Evolutionary conservation across 2,329 filamentous ascomycete species (phyloP).

Genomic region (Xylaria sp.): DNA sequence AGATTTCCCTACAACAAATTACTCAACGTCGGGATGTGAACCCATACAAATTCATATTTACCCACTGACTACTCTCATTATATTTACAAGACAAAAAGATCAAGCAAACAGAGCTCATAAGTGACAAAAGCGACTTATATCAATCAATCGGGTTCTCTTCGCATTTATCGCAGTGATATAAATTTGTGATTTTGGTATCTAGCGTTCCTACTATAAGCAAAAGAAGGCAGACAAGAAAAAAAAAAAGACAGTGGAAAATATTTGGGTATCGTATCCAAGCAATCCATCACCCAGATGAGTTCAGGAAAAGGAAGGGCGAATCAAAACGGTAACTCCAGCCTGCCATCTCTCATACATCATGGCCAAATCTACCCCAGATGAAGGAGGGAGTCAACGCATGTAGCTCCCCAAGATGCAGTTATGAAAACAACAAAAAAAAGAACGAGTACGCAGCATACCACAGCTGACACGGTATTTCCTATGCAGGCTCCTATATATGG

Average conservation of each 20-base stretch:
- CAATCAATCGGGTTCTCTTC: neutral
- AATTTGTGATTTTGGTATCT: conserved; percentile 10
- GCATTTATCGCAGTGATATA: neutral
- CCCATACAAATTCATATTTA: neutral
- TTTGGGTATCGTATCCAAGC: conserved; percentile 36
- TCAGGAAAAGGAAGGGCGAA: neutral
- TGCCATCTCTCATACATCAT: neutral
- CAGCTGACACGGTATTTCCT: neutral
- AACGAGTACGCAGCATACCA: neutral
- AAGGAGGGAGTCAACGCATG: neutral
- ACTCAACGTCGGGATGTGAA: too few relatives aligned
- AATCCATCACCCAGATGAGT: conserved; percentile 12
- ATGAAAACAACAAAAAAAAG: conserved; percentile 1
- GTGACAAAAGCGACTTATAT: neutral
- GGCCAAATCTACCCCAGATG: neutral
- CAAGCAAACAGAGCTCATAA: neutral
- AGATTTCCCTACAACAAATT: too few relatives aligned
- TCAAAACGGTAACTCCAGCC: neutral
- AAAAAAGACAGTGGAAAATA: neutral
- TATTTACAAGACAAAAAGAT: neutral
- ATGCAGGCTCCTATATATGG: conserved; percentile 5
- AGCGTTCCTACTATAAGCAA: neutral
- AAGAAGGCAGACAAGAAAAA: neutral
- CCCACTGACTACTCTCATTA: neutral
- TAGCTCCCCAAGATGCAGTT: neutral